phyloP scores from a whole-genome alignment of 192 early-diverging fungal species.

The Neocallimastix lanati region DNA sequence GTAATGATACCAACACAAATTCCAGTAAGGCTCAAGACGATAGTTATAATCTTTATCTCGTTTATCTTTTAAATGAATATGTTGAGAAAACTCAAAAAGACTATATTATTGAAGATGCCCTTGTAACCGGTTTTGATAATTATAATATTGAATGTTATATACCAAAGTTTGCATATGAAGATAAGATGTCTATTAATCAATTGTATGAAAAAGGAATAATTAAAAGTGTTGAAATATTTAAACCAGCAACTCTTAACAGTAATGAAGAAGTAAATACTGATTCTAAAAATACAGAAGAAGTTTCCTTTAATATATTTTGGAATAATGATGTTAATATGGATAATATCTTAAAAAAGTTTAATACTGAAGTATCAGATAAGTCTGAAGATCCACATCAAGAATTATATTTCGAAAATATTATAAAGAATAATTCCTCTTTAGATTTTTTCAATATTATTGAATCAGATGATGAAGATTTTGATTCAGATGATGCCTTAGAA shows the following conservation, averaged over 20 bases:
- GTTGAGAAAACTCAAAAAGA: neutral
- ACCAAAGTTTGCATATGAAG: neutral
- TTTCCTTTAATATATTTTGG: neutral
- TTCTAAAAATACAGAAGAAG: neutral
- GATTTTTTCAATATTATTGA: neutral
- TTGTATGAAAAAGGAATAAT: neutral
- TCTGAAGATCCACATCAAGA: neutral
- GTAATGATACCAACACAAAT: slow-evolving; percentile 60
- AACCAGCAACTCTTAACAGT: neutral
- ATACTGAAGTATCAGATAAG: neutral
- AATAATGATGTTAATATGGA: neutral
- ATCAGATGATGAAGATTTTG: neutral
- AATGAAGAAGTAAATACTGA: neutral
- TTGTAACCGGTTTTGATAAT: neutral
- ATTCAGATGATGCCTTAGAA: neutral
- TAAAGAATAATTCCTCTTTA: neutral
- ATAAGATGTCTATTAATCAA: neutral
- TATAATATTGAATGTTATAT: neutral
- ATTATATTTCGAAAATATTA: neutral
- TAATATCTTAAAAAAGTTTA: neutral
- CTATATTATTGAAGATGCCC: neutral
- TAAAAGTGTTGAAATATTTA: neutral
- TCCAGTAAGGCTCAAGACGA: slow-evolving; percentile 53
- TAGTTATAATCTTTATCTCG: slow-evolving; percentile 41
- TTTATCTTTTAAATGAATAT: neutral